These are phyloP conservation scores for Trichoderma breve DNA, from an alignment of 2,329 filamentous ascomycete species.

Conservation along the genomic window DNA sequence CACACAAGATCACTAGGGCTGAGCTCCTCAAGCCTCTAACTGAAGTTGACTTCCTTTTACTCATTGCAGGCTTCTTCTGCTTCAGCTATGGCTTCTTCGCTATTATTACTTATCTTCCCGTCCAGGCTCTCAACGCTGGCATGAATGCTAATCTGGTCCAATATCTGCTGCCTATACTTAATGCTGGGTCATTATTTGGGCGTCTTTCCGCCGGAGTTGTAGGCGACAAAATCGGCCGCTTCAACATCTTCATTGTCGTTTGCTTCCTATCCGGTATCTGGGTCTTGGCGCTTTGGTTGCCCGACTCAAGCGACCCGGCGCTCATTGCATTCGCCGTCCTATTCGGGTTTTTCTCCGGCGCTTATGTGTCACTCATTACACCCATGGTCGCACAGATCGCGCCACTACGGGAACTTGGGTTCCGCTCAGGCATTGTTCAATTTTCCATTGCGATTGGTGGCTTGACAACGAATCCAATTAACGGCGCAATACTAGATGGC, in stretches of 20 bases:
- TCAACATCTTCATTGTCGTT: not conserved
- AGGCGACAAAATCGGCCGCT: not conserved
- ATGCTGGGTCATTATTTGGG: not conserved
- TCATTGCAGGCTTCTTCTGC: not conserved
- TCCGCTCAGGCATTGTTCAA: not conserved
- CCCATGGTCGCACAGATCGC: not conserved
- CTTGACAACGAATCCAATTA: not conserved
- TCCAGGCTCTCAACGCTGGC: not conserved
- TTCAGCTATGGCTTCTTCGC: not conserved
- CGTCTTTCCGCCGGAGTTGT: not conserved
- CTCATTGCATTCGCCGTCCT: not conserved
- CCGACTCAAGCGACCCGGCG: not conserved
- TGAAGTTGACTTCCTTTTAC: not conserved
- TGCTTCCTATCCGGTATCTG: not conserved
- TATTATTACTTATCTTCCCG: not conserved
- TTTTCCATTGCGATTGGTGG: not conserved
- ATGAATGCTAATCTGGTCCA: not conserved
- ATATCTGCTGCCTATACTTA: not conserved
- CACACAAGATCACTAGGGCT: not conserved
- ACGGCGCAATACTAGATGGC: not conserved
- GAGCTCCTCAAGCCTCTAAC: not conserved
- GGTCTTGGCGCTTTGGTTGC: not conserved
- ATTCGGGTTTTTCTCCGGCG: not conserved
- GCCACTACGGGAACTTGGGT: not conserved
- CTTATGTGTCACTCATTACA: not conserved